These are phyloP conservation scores for Hanseniaspora taiwanica DNA, from an alignment of 805 yeast genomes.

Conservation along the genomic window DNA sequence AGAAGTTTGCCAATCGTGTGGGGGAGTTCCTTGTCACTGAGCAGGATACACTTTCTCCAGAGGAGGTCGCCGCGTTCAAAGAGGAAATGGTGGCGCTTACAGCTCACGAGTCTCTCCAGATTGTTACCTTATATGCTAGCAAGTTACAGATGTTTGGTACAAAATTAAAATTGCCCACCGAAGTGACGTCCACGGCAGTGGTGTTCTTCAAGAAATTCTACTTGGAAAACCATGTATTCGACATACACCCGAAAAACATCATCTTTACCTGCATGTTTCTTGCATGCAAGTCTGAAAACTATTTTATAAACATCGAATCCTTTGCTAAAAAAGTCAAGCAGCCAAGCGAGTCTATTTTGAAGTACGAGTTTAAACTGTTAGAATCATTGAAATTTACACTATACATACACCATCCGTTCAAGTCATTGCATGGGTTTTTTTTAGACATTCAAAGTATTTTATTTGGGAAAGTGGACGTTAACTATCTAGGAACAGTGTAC, in stretches of 20 bases:
- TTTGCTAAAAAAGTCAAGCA: constrained; percentile 63
- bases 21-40: constrained; percentile 18
- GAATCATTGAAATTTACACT: constrained; percentile 68
- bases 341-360: constrained; percentile 53
- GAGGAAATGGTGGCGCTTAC: constrained; percentile 33
- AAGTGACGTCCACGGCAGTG: constrained; percentile 77
- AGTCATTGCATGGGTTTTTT: constrained; percentile 89
- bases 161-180: constrained; percentile 73
- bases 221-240: constrained; percentile 70
- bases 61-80: constrained; percentile 18
- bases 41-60: constrained; percentile 18
- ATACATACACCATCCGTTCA: constrained; percentile 75
- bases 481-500: constrained; percentile 52
- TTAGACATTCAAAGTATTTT: constrained; percentile 66
- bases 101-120: constrained; percentile 54
- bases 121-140: constrained; percentile 59
- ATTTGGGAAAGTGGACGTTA: constrained; percentile 33
- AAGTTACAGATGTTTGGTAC: constrained; percentile 59
- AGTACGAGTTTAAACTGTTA: constrained; percentile 65
- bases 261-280: constrained; percentile 74
- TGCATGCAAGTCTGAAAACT: constrained; percentile 88
- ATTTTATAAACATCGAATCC: constrained; percentile 70
- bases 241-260: constrained; percentile 72
- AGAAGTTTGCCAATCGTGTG: constrained; percentile 22
- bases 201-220: constrained; percentile 73